Base-by-base conservation (phyloP, 1,284 basidiomycete genomes). In the Malassezia caprae region DNA sequence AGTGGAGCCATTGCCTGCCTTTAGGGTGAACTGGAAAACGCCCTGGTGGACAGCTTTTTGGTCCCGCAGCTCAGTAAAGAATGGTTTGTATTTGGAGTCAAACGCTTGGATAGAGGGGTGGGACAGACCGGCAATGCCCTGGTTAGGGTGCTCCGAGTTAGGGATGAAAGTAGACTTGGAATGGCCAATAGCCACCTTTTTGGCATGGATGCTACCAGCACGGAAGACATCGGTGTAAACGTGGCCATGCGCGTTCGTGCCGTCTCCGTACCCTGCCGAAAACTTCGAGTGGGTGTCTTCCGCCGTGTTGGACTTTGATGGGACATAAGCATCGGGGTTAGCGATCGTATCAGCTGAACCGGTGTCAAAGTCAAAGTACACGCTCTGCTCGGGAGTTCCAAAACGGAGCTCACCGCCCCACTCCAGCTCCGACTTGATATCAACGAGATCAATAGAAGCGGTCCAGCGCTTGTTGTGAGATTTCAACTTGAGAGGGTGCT, bases 251-350 rank as follows among this genome's bases (percentile, higher is more conserved):
- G 80, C 80, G n/a, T 75, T 76, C 8, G 80, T 80, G n/a, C 80
- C 80, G 64, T 83, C 81, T 7, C 79, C 82, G 65, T 81, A 85
- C 3, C 61, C 23, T 56, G 82, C 78, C 6, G 40, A 54, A 72
- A 83, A 83, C 0, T 60, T 62, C 52, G 69, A 66, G 37, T 61
- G 54, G 42, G 66, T 67, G 27, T 59, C 48, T 8, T 23, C 24
- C 3, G 62, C 62, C 23, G 64, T 66, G 31, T 64, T 56, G 10
- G 67, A 65, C 4, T 37, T 32, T 24, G 50, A 37, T 5, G 71
- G 71, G 15, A 30, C 44, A 60, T 64, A 73, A 7, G 58, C 58
- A 41, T 58, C 60, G 15, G 45, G 48, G 51, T 69, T 64, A 51
- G 68, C 63, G 24, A 72, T 51, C 15, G 62, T 62, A 59, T 73